A percentile compares a stretch with the other conserved stretches of the same genome.
phyloP scores from a whole-genome alignment of 306 rosid species.

The Inga laurina region DNA sequence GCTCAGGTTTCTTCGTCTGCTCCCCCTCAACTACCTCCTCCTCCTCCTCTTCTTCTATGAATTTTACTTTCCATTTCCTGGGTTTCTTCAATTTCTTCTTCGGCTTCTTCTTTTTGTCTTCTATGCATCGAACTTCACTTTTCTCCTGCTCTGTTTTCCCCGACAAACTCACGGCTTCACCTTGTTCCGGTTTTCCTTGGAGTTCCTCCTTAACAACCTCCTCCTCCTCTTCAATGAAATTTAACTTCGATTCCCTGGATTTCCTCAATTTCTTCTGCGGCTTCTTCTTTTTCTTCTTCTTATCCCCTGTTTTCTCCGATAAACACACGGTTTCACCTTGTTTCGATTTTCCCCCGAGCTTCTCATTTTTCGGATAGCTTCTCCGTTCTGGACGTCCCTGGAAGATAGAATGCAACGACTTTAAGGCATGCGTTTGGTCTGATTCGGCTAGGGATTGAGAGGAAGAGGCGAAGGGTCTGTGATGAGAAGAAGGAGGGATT shows the following conservation, averaged over 20 bases:
- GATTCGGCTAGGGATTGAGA: constrained; percentile 25
- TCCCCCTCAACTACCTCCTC: constrained; percentile 7
- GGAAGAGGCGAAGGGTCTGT: constrained; percentile 29
- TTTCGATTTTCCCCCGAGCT: background rate
- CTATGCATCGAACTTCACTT: background rate
- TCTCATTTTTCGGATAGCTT: background rate
- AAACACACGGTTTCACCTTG: background rate
- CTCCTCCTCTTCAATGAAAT: background rate
- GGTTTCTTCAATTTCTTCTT: constrained; percentile 36
- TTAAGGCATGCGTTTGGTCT: constrained; percentile 9
- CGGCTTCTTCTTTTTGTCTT: constrained; percentile 4
- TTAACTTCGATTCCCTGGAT: background rate
- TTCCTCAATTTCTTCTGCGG: background rate
- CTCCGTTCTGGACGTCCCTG: constrained; percentile 34
- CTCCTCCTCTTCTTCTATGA: background rate
- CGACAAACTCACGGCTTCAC: background rate
- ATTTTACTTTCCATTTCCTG: constrained; percentile 23
- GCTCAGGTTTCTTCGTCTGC: constrained; percentile 11
- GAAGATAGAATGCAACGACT: constrained; percentile 51
- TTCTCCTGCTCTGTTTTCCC: background rate
- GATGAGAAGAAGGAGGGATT: constrained; percentile 35
- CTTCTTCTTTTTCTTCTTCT: background rate
- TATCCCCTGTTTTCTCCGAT: background rate
- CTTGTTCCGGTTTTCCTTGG: background rate
- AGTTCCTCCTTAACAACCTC: background rate